These are phyloP conservation scores for Melastoma candidum DNA, from an alignment of 441 rosid species.

Conservation along the genomic window DNA sequence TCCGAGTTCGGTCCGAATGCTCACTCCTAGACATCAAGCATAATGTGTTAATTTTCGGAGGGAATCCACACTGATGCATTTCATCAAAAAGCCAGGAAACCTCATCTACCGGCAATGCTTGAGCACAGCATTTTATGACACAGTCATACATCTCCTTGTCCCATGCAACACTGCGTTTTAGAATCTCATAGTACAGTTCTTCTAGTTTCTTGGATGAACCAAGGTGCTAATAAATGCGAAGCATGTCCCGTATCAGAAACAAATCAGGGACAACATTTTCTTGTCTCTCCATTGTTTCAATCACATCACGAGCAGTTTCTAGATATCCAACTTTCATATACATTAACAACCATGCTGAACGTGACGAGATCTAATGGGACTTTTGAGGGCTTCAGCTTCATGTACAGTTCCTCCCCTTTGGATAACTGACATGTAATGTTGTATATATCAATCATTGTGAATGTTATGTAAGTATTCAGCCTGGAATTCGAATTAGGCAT, in stretches of 20 bases:
- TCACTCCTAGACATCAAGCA: conserved; percentile 38
- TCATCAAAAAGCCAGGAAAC: conserved; percentile 61
- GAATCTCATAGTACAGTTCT: conserved; percentile 40
- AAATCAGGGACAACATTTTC: conserved; percentile 55
- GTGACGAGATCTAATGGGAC: conserved; percentile 61
- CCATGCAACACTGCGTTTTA: conserved; percentile 58
- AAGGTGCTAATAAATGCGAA: conserved; percentile 68
- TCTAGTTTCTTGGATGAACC: conserved; percentile 43
- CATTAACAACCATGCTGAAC: conserved; percentile 68
- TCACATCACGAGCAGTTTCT: conserved; percentile 58
- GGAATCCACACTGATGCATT: conserved; percentile 57
- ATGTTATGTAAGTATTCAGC: conserved; percentile 56
- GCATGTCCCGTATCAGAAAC: conserved; percentile 71
- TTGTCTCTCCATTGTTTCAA: conserved; percentile 57
- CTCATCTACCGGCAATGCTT: conserved; percentile 69
- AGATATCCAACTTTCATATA: conserved; percentile 65
- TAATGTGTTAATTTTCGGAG: conserved; percentile 57
- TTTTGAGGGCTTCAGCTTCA: conserved; percentile 52
- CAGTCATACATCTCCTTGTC: conserved; percentile 84
- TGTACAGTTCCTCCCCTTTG: conserved; percentile 61
- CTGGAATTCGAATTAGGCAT: conserved; percentile 30
- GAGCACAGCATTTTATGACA: conserved; percentile 76
- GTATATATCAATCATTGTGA: conserved; percentile 74
- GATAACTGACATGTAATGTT: conserved; percentile 34
- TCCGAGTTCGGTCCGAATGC: no score